phyloP scores from a whole-genome alignment of 768 basidiomycete genomes.

The Cyathus striatus region DNA sequence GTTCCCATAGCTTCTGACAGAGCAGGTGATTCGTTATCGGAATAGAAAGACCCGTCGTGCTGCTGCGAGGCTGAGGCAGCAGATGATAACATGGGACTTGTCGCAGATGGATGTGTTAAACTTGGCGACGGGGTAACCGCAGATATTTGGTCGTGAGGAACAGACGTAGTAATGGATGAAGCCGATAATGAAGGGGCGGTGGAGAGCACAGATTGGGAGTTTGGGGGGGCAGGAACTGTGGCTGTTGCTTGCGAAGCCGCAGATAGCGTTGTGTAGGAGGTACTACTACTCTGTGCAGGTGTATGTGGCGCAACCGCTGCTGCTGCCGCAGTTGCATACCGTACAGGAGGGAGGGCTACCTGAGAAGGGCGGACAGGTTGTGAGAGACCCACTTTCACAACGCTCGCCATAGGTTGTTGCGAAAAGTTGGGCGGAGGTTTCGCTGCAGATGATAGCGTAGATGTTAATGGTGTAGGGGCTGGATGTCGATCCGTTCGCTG shows the following conservation, averaged over 20 bases:
- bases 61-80: constrained; percentile 65
- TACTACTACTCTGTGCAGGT: constrained; percentile 39
- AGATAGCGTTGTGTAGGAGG: constrained; percentile 13
- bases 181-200: constrained; percentile 31
- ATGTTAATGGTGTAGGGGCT: no score
- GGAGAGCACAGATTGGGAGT: constrained; percentile 21
- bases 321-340: constrained; percentile 91
- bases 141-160: constrained; percentile 34
- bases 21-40: constrained; percentile 67
- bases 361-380: constrained; percentile 47
- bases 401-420: constrained; percentile 69
- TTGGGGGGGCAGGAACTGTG: constrained; percentile 16
- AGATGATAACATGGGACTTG: constrained; percentile 79
- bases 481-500: no score
- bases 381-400: constrained; percentile 71
- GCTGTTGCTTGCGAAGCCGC: constrained; percentile 19
- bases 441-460: constrained; percentile 19
- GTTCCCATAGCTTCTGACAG: constrained; percentile 57
- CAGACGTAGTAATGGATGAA: constrained; percentile 33
- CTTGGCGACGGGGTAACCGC: constrained; percentile 67
- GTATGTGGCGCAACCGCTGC: constrained; percentile 38
- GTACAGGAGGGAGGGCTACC: constrained; percentile 68
- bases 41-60: constrained; percentile 65
- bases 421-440: constrained; percentile 81
- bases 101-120: constrained; percentile 78